A percentile compares a stretch with the other conserved stretches of the same genome.
These are phyloP conservation scores for Fusarium tuaranense DNA, from an alignment of 2,329 filamentous ascomycete species.

Conservation along the genomic window DNA sequence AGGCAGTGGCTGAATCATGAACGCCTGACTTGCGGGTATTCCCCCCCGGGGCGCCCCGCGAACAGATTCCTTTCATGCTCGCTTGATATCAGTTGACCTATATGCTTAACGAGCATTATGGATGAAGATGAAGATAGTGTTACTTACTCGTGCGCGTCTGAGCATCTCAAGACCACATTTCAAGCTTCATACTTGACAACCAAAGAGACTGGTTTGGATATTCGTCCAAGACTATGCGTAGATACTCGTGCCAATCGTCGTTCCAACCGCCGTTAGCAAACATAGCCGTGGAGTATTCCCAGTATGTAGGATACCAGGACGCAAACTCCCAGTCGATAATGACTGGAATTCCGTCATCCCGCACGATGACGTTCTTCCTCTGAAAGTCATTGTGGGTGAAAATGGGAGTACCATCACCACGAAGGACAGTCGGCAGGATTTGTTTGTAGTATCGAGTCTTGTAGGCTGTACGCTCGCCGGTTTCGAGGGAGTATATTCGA, in stretches of 20 bases:
- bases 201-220: constrained; percentile 35
- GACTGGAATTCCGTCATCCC: constrained; percentile 15
- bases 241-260: constrained; percentile 40
- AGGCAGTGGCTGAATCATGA: too few species aligned
- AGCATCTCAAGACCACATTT: constrained; percentile 23
- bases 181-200: constrained; percentile 28
- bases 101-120: background rate
- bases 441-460: constrained; percentile 18
- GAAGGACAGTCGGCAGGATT: constrained; percentile 17
- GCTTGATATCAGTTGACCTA: too few species aligned
- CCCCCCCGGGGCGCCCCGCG: too few species aligned
- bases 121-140: too few species aligned
- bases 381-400: constrained; percentile 40
- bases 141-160: background rate
- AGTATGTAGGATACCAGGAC: constrained; percentile 40
- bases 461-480: constrained; percentile 13
- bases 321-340: constrained; percentile 41
- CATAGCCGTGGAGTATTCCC: constrained; percentile 37
- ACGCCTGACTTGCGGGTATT: too few species aligned
- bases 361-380: constrained; percentile 37
- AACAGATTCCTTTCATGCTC: too few species aligned
- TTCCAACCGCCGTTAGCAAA: constrained; percentile 28
- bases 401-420: constrained; percentile 6
- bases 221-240: constrained; percentile 31
- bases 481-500: constrained; percentile 24